Percentiles rank a stretch among this genome's conserved stretches.
These are phyloP conservation scores for Nothophaeocryptopus gaeumannii DNA, from an alignment of 2,329 filamentous ascomycete species.

Conservation along the genomic window DNA sequence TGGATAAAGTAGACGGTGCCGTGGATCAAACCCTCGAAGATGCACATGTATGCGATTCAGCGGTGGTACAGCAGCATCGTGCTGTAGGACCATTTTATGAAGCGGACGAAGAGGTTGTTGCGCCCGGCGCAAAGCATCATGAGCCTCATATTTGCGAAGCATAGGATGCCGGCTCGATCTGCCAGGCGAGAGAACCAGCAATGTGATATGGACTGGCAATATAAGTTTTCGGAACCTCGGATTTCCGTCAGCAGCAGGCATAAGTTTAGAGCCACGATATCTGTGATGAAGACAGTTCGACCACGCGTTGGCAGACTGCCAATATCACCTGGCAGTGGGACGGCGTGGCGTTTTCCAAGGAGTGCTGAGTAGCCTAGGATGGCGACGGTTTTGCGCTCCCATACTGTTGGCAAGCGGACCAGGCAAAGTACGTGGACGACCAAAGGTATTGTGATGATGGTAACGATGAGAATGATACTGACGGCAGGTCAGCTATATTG, in stretches of 20 bases:
- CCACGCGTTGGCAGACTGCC: too few relatives aligned
- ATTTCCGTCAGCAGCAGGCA: not conserved
- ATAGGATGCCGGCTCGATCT: constrained; percentile 43
- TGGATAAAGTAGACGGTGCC: constrained; percentile 40
- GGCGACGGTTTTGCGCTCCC: too few relatives aligned
- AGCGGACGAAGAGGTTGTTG: constrained; percentile 49
- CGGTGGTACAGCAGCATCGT: constrained; percentile 51
- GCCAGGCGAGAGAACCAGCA: constrained; percentile 22
- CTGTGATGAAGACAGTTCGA: too few relatives aligned
- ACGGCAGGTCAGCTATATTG: too few relatives aligned
- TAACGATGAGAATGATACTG: too few relatives aligned
- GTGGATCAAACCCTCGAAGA: constrained; percentile 48
- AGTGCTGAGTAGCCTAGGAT: too few relatives aligned
- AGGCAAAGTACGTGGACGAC: too few relatives aligned
- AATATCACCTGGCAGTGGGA: too few relatives aligned
- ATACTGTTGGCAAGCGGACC: too few relatives aligned
- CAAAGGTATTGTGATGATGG: too few relatives aligned
- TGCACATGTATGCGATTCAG: constrained; percentile 47
- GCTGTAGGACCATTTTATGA: constrained; percentile 50
- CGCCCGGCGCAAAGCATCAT: constrained; percentile 45
- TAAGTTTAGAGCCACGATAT: not conserved
- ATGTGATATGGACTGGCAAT: not conserved
- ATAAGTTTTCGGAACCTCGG: not conserved
- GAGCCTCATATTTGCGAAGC: constrained; percentile 42
- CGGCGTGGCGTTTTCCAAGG: too few relatives aligned